Evolutionary conservation across 1,284 basidiomycete species (phyloP).

Genomic region (Moniliophthora roreri): DNA sequence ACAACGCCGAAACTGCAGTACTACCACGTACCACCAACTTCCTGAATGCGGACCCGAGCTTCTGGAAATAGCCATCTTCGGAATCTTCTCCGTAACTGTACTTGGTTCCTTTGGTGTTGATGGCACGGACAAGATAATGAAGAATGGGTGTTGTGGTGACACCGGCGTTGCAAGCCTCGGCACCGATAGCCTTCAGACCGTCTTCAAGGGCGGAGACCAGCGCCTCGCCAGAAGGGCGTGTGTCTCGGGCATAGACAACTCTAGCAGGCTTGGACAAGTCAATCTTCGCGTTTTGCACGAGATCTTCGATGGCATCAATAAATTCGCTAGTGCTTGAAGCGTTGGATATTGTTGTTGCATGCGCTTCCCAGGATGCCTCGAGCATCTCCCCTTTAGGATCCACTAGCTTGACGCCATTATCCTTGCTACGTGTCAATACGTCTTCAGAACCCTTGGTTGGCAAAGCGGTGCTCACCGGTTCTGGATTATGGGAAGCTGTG

Average conservation of each 20-base stretch:
- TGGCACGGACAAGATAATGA: constrained; percentile 91
- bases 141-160: constrained; percentile 94
- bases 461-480: constrained; percentile 57
- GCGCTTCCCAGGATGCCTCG: constrained; percentile 89
- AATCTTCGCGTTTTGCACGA: constrained; percentile 74
- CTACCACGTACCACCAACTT: constrained; percentile 73
- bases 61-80: constrained; percentile 85
- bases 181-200: constrained; percentile 75
- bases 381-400: constrained; percentile 99
- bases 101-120: constrained; percentile 80
- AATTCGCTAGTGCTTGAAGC: constrained; percentile 76
- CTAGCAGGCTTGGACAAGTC: constrained; percentile 77
- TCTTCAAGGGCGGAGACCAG: constrained; percentile 85
- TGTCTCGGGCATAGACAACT: constrained; percentile 93
- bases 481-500: constrained; percentile 98
- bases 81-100: constrained; percentile 84
- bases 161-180: constrained; percentile 69
- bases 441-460: constrained; percentile 6
- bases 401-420: constrained; percentile 98
- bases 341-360: constrained; percentile 92
- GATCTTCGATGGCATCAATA: constrained; percentile 59
- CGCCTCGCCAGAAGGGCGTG: constrained; percentile 84
- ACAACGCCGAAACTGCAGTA: constrained; percentile 5
- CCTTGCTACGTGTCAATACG: constrained; percentile 47
- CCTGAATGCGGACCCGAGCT: constrained; percentile 85